Evolutionary conservation across 352 stramenopile genomes (phyloP).

Genomic region (Phytophthora litchii): DNA sequence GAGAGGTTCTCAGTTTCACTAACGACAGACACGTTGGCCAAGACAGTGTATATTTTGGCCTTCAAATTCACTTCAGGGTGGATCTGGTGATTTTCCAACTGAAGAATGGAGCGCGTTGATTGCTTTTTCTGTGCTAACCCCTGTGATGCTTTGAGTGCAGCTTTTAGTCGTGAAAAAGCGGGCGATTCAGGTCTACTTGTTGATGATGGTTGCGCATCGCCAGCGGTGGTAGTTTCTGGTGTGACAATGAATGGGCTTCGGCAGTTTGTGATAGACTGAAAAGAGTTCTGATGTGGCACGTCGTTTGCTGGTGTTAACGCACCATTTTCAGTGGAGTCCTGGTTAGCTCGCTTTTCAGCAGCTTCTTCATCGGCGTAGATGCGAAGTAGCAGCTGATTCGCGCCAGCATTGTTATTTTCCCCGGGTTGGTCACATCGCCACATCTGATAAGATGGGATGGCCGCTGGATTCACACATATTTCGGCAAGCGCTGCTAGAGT

Average conservation of each 20-base stretch:
- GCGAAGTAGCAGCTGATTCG: slow-evolving; percentile 66
- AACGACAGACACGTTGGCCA: slow-evolving; percentile 67
- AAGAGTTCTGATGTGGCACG: slow-evolving; percentile 49
- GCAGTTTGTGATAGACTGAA: slow-evolving; percentile 58
- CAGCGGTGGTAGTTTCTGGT: slow-evolving; percentile 5
- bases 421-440: slow-evolving; percentile 62
- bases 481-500: slow-evolving; percentile 66
- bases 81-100: slow-evolving; percentile 38
- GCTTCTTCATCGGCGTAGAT: slow-evolving; percentile 72
- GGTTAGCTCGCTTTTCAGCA: slow-evolving; percentile 23
- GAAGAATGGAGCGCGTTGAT: slow-evolving; percentile 30
- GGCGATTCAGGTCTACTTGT: slow-evolving; percentile 50
- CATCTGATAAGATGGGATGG: slow-evolving; percentile 64
- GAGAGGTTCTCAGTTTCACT: slow-evolving; percentile 43
- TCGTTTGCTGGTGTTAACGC: neutral
- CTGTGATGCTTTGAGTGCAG: slow-evolving; percentile 66
- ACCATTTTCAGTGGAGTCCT: slow-evolving; percentile 21
- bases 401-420: slow-evolving; percentile 55
- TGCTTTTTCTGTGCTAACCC: slow-evolving; percentile 23
- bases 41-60: slow-evolving; percentile 70
- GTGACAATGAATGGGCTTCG: slow-evolving; percentile 49
- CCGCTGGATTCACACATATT: slow-evolving; percentile 73
- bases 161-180: slow-evolving; percentile 74
- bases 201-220: slow-evolving; percentile 16
- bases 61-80: slow-evolving; percentile 69